Evolutionary conservation across 306 rosid species (phyloP), one percentile per base, ranked within the genome.

Genomic region (Prinsepia uniflora): DNA sequence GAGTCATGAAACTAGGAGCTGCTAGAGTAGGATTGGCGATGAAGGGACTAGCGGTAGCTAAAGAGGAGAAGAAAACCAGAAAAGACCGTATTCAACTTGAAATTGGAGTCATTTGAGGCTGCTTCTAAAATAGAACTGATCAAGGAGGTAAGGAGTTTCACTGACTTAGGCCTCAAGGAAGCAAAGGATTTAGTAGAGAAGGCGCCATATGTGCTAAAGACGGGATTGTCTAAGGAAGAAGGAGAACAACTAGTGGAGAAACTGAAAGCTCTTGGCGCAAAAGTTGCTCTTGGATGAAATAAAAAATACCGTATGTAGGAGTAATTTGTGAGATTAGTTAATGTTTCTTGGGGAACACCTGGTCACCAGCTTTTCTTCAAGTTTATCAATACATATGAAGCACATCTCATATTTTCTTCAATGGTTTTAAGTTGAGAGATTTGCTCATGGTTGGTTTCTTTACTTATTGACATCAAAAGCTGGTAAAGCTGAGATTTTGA

Each of bases 111-210:
- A 24, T 92, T 67, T 22, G 98, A 92, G 81, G 91, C 96, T 0
- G 80, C 96, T 54, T 83, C 96, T 5, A 92, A 92, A 83, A 89
- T 92, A 62, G 89, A 90, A 80, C 72, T 92, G 71, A 90, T 92
- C 80, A 92, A 92, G 81, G 98, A 89, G 81, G 95, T 92, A 41
- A 78, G 96, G 17, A 82, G 92, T 47, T 88, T 88, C 70, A 89
- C 96, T 7, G 96, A 90, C 82, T 85, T 92, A 71, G 98, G 98
- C 62, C 78, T 92, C 63, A 88, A 90, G 83, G 98, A 92, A 68
- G 96, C 96, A 7, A 89, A 92, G 72, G 96, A 92, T 58, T 67
- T 89, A 72, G 96, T 89, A 61, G 98, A 88, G 69, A 92, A 92
- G 81, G 71, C 92, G 56, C 98, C 98, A 0, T 67, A 92, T 0